Evolutionary conservation across 2,329 filamentous ascomycete species (phyloP), one percentile per base, ranked within the genome.

Genomic region (Lasiodiplodia theobromae): DNA sequence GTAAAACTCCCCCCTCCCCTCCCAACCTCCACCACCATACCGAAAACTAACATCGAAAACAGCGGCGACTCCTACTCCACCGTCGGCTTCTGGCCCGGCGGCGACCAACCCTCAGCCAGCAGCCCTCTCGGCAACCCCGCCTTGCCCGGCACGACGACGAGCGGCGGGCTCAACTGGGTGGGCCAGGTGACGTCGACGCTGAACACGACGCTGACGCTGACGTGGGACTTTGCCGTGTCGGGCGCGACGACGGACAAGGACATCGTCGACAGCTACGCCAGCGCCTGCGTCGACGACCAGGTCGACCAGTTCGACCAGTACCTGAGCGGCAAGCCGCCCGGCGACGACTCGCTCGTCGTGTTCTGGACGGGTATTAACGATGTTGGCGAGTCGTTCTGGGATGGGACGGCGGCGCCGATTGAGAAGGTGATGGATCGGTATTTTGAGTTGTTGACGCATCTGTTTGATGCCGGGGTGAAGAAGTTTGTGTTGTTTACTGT

Each of bases 401-500:
- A 65, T n/a, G 51, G 62, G 49, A 40, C 31, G 1, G 12, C 47
- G 11, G 12, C 51, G 49, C 62, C 62, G 31, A 53, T 53, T 18
- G 71, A 58, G 18, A 62, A 40, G 34, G 68, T 72, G 6, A 69
- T 82, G 4, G 78, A 80, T 16, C 76, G 77, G 34, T 86, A 86
- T 64, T 83, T 83, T 62, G 71, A 74, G 2, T 76, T 83, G 54
- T 70, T 83, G 56, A 74, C 84, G 67, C 73, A 81, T 23, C 77
- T 91, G 7, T 88, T 88, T 70, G 74, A 78, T 2, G 78, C 81
- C 2, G 88, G 88, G 0, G 83, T 83, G 2, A 79, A 88, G 5
- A 88, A 88, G 67, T 90, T 90, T 69, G 80, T 85, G 2, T 82
- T 90, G 66, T 70, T 91, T 37, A 88, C 84, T 65, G 87, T 89